These are phyloP conservation scores for Moesziomyces aphidis DNA, from an alignment of 1,284 basidiomycete species.

Conservation along the genomic window DNA sequence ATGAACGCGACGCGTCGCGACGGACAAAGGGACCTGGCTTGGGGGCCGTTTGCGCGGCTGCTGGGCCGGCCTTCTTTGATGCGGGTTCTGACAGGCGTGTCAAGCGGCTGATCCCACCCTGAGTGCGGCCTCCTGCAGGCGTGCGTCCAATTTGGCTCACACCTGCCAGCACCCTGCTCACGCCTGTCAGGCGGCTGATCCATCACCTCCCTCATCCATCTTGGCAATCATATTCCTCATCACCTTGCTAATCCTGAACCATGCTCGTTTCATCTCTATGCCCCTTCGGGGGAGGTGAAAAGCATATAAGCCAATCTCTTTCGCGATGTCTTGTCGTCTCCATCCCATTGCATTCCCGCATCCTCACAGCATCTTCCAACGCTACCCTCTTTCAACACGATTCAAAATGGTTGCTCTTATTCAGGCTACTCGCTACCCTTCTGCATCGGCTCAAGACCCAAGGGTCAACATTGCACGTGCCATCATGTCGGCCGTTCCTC, in stretches of 20 bases:
- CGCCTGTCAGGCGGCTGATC: neutral
- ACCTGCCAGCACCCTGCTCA: slow-evolving; percentile 4
- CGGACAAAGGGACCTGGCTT: slow-evolving; percentile 16
- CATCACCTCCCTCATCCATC: slow-evolving; percentile 1
- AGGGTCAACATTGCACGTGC: slow-evolving; percentile 8
- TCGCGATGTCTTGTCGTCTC: neutral
- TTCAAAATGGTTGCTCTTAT: slow-evolving; percentile 3
- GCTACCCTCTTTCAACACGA: neutral
- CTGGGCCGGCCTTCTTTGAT: neutral
- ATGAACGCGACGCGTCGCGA: slow-evolving; percentile 18
- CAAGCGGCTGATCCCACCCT: slow-evolving; percentile 3
- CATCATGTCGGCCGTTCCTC: slow-evolving; percentile 8
- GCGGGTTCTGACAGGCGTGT: slow-evolving; percentile 8
- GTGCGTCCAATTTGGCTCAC: too few species aligned
- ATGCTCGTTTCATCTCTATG: neutral
- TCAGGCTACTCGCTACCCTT: slow-evolving; percentile 16
- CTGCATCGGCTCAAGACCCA: slow-evolving; percentile 7
- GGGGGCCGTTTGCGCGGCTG: neutral
- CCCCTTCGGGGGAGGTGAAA: neutral
- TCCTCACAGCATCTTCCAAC: neutral
- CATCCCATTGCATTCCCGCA: neutral
- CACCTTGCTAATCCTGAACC: neutral
- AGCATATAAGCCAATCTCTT: neutral
- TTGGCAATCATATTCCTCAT: neutral
- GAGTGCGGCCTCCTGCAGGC: slow-evolving; percentile 2